Base-by-base conservation (phyloP, 2,329 filamentous ascomycete genomes). In the Botryosphaeria dothidea region DNA sequence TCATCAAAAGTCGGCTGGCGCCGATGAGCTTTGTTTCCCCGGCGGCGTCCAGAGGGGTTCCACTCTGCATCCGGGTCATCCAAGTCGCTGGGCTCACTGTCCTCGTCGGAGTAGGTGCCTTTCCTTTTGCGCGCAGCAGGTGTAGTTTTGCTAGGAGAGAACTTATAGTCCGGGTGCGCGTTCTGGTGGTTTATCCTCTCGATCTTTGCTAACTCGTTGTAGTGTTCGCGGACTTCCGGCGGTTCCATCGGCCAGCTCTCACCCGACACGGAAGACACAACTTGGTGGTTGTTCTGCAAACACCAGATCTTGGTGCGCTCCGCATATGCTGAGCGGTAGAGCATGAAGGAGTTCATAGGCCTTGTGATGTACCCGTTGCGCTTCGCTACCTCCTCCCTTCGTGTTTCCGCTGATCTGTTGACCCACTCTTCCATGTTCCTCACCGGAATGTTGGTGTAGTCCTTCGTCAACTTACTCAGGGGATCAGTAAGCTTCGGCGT, bases 261-360 rank as follows among this genome's bases (percentile, higher is more conserved):
- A 29, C 93, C 95, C 65, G 92, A 92, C n/a, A 95, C 87, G 51
- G 89, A 88, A 1, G 94, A 98, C 27, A 98, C 91, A 38, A 95
- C 83, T 76, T 99, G 94, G 76, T 99, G 94, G 79, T 98, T 97
- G 77, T 95, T 94, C 71, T 95, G 88, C 15, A 87, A 82, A 71
- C 91, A 92, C 83, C 89, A 92, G 60, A 86, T 83, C 78, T 97
- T 97, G 66, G 92, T 92, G 34, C 93, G 85, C 67, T 95, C 91
- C 66, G 96, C 92, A 74, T 92, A 97, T 6, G 92, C 92, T 69
- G 95, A 97, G 46, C 95, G 90, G 77, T 99, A 99, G 58, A 99
- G 83, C 90, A 99, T 97, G 81, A 98, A 99, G 0, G 92, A 94
- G 77, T 99, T 99, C 90, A 97, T 96, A 2, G 95, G 93, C 31